These are phyloP conservation scores for Pholiota conissans DNA, from an alignment of 768 basidiomycete genomes.

Conservation along the genomic window DNA sequence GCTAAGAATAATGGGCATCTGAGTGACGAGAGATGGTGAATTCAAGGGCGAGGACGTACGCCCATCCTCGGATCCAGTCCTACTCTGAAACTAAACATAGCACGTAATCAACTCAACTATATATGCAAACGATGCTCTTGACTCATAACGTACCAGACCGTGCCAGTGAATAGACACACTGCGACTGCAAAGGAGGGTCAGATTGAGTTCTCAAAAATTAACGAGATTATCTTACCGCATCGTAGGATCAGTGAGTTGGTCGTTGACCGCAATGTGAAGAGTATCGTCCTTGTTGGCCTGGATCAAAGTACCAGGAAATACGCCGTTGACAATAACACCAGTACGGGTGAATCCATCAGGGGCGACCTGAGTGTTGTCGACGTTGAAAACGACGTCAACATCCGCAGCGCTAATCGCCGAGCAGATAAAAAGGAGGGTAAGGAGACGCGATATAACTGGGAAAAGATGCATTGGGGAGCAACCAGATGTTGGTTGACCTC, in stretches of 20 bases:
- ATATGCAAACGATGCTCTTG: no score
- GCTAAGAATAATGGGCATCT: slow-evolving; percentile 9
- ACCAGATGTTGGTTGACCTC: no score
- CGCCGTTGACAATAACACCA: slow-evolving; percentile 41
- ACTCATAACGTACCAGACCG: slow-evolving; percentile 29
- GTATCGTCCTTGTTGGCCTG: slow-evolving; percentile 37
- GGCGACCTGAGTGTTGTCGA: slow-evolving; percentile 38
- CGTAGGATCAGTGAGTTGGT: slow-evolving; percentile 27
- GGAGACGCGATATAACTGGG: no score
- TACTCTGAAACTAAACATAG: slow-evolving; percentile 39
- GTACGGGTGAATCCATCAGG: slow-evolving; percentile 42
- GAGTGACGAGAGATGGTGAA: background rate
- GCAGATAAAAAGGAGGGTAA: background rate
- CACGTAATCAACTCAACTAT: background rate
- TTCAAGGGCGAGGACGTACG: slow-evolving; percentile 15
- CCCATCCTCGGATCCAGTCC: slow-evolving; percentile 47
- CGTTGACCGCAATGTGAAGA: slow-evolving; percentile 32
- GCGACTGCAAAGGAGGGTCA: slow-evolving; percentile 23
- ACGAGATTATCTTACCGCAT: slow-evolving; percentile 28
- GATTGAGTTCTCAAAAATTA: no score
- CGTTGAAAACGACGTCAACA: slow-evolving; percentile 20
- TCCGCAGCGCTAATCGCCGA: slow-evolving; percentile 16
- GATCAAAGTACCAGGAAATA: slow-evolving; percentile 40
- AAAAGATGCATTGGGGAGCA: no score
- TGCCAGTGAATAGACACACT: slow-evolving; percentile 34